Evolutionary conservation across 2,329 filamentous ascomycete genomes (phyloP).

Genomic region (Parafenestella ontariensis): DNA sequence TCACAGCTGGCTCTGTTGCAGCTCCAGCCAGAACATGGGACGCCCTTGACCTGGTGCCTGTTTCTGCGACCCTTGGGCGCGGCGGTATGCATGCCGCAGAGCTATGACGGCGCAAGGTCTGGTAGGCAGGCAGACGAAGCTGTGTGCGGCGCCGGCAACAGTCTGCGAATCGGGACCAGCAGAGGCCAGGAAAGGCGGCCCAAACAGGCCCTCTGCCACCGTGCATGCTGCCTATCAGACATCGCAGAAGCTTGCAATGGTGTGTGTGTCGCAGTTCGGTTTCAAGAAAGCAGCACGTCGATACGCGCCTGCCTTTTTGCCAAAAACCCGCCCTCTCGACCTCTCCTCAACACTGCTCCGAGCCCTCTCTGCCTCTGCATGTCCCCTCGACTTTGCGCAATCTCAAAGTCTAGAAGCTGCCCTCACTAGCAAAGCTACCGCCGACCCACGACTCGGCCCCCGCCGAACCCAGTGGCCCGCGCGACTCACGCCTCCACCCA

Average conservation of each 20-base stretch:
- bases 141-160: conserved; percentile 8
- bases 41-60: background rate
- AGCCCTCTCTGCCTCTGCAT: background rate
- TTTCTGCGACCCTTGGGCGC: conserved; percentile 1
- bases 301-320: conserved; percentile 33
- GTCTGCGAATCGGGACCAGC: conserved; percentile 13
- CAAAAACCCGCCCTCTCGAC: conserved; percentile 19
- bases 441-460: conserved; percentile 18
- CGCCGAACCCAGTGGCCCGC: conserved; percentile 21
- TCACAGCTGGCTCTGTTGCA: background rate
- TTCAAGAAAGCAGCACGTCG: conserved; percentile 26
- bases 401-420: background rate
- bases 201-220: conserved; percentile 12
- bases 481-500: conserved; percentile 25
- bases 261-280: conserved; percentile 33
- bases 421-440: background rate
- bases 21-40: background rate
- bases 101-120: conserved; percentile 5
- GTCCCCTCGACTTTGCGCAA: background rate
- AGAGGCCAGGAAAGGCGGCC: conserved; percentile 6
- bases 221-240: conserved; percentile 31
- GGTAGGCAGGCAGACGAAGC: conserved; percentile 10
- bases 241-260: conserved; percentile 24
- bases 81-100: conserved; percentile 12
- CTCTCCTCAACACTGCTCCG: background rate